A percentile compares a stretch with the other conserved stretches of the same genome.
Evolutionary conservation across 2,329 filamentous ascomycete genomes (phyloP).

Genomic region (Escovopsis sp.): DNA sequence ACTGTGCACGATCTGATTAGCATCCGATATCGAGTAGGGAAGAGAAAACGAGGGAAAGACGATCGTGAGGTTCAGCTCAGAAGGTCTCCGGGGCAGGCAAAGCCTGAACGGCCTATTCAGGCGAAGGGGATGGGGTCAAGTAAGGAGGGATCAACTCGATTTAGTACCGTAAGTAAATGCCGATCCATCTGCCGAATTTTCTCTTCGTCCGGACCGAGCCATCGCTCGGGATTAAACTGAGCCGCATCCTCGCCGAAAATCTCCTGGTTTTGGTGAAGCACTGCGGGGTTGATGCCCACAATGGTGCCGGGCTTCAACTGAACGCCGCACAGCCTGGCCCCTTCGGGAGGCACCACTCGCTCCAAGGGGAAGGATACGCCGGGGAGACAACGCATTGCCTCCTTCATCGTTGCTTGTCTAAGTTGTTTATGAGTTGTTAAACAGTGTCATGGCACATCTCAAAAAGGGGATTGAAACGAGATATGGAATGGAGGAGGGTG

Average conservation of each 20-base stretch:
- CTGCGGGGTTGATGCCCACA: constrained; percentile 26
- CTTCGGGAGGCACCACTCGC: constrained; percentile 4
- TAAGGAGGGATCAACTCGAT: no score
- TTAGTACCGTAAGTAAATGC: constrained; percentile 1
- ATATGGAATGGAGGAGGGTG: constrained; percentile 26
- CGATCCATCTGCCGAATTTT: constrained; percentile 6
- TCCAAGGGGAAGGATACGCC: constrained; percentile 26
- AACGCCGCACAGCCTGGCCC: constrained; percentile 2
- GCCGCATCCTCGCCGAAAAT: constrained; percentile 44
- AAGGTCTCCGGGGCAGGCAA: no score
- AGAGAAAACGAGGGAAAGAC: not conserved
- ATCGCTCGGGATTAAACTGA: constrained; percentile 41
- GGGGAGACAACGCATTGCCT: constrained; percentile 29
- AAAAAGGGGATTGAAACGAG: not conserved
- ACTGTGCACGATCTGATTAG: constrained; percentile 16
- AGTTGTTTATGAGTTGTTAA: no score
- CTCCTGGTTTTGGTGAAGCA: constrained; percentile 36
- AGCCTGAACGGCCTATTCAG: not conserved
- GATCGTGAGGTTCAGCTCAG: not conserved
- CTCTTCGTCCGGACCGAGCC: constrained; percentile 15
- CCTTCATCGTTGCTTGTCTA: constrained; percentile 23
- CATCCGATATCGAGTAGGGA: not conserved
- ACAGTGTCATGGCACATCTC: no score
- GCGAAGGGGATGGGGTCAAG: no score
- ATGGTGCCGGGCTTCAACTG: constrained; percentile 9